Conservation (phyloP, 2,329 filamentous ascomycete genomes). For the Botryotinia convoluta region DNA sequence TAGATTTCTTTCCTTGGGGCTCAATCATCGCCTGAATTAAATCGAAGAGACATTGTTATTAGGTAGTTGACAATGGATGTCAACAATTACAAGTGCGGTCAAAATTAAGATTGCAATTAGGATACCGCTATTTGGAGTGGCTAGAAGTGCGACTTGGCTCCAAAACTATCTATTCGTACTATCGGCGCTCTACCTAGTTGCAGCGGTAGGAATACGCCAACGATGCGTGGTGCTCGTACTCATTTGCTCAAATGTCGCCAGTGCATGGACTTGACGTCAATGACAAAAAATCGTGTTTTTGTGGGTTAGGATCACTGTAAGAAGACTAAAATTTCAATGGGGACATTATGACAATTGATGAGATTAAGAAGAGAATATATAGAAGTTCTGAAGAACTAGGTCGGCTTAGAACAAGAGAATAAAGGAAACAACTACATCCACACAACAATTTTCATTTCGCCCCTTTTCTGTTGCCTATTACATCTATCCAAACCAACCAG, state of each 20-base stretch:
- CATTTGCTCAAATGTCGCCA: not conserved
- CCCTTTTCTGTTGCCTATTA: not conserved
- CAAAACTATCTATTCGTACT: not conserved
- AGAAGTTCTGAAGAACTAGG: not conserved
- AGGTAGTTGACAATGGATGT: not conserved
- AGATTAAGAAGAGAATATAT: not conserved
- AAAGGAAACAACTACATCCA: not conserved
- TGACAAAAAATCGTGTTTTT: not conserved
- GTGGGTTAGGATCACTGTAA: too few relatives aligned
- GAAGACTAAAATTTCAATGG: not conserved
- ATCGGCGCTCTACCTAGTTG: not conserved
- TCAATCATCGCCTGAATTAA: not conserved
- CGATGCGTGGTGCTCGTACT: not conserved
- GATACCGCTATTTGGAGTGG: not conserved
- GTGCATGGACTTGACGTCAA: not conserved
- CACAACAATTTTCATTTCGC: not conserved
- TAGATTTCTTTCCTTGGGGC: not conserved
- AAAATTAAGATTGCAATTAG: not conserved
- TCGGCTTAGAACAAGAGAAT: not conserved
- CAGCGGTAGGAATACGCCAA: not conserved
- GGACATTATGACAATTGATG: not conserved
- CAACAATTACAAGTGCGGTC: not conserved
- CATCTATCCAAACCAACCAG: conserved; percentile 2
- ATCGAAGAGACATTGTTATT: not conserved
- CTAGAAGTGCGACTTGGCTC: conserved; percentile 1